Evolutionary conservation across 495 filamentous ascomycete species (phyloP), one percentile per base, ranked within the genome.

Genomic region (Penicillium alfredii): DNA sequence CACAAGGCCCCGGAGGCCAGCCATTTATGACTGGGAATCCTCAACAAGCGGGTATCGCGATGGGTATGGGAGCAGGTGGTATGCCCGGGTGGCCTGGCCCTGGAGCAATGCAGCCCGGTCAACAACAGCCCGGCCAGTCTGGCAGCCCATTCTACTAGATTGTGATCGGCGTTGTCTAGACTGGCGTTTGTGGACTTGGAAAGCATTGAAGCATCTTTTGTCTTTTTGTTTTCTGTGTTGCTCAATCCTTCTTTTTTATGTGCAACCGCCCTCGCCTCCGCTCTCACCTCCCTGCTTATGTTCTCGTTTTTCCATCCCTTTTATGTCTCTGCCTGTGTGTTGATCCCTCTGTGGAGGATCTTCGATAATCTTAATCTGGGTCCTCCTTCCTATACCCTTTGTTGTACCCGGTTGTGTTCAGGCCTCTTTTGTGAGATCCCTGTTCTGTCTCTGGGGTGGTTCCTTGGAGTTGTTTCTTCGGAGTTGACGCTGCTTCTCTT

Each of bases 331-430:
- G 41, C 45, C 17, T 49, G 33, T 44, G 53, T 37, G n/a, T n/a
- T 60, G 54, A 35, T 60, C 42, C 50, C 47, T 50, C 42, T 24
- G n/a, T 33, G 40, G 30, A 47, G 44, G 51, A 47, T 57, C 35
- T 43, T 49, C 42, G 35, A 46, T 56, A 62, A 58, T 61, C 49
- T 55, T 62, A 58, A 63, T 63, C 51, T 53, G 55, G 47, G 49
- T 49, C 53, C 68, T 37, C 60, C 66, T 50, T 70, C 63, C 50
- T 64, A 64, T 60, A 63, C 60, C 61, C 67, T 57, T 53, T 67
- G 53, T 62, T 66, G 58, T 66, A 59, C 55, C 51, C 55, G 44
- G 46, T 60, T 47, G 35, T 39, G 38, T 35, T 42, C 29, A 21
- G 34, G 24, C 38, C 40, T 45, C 11, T 9, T 9, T n/a, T 36